These are phyloP conservation scores for Podospora didyma DNA, from an alignment of 495 filamentous ascomycete genomes.

Conservation along the genomic window DNA sequence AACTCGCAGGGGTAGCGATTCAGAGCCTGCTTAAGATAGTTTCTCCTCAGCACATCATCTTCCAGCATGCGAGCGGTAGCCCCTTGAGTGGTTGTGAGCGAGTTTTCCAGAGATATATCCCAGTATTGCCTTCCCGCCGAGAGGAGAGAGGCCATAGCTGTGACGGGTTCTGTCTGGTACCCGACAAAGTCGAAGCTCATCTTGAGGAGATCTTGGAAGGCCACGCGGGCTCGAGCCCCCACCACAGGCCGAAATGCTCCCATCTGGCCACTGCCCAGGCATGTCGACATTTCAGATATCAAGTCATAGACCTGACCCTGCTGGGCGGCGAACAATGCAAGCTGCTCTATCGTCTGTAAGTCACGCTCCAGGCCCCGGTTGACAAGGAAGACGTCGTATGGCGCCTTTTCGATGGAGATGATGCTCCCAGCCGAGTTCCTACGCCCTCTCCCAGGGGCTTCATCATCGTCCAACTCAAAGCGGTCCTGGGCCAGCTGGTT, in stretches of 20 bases:
- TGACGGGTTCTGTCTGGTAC: constrained; percentile 64
- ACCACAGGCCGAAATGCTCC: constrained; percentile 44
- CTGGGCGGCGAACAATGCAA: constrained; percentile 50
- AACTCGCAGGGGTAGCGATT: constrained; percentile 84
- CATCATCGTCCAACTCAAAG: constrained; percentile 40
- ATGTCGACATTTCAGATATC: constrained; percentile 52
- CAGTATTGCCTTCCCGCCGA: constrained; percentile 52
- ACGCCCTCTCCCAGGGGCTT: constrained; percentile 27
- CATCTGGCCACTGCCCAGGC: constrained; percentile 39
- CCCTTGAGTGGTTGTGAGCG: constrained; percentile 42
- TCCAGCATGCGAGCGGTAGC: constrained; percentile 47
- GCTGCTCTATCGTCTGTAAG: constrained; percentile 28
- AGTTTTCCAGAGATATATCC: constrained; percentile 38
- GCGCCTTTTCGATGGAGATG: constrained; percentile 44
- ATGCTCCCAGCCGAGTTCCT: constrained; percentile 49
- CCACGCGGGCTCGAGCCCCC: constrained; percentile 50
- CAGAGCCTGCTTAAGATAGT: constrained; percentile 57
- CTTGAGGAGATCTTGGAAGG: constrained; percentile 63
- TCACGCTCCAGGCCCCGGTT: constrained; percentile 38
- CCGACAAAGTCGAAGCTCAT: constrained; percentile 52
- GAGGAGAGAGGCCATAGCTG: constrained; percentile 57
- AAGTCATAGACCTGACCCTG: constrained; percentile 58
- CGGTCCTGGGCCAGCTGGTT: constrained; percentile 57
- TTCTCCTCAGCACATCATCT: constrained; percentile 51
- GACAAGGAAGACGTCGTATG: constrained; percentile 45